Evolutionary conservation across 139 green algal genomes (phyloP).

Genomic region (Diplosphaera chodatii): DNA sequence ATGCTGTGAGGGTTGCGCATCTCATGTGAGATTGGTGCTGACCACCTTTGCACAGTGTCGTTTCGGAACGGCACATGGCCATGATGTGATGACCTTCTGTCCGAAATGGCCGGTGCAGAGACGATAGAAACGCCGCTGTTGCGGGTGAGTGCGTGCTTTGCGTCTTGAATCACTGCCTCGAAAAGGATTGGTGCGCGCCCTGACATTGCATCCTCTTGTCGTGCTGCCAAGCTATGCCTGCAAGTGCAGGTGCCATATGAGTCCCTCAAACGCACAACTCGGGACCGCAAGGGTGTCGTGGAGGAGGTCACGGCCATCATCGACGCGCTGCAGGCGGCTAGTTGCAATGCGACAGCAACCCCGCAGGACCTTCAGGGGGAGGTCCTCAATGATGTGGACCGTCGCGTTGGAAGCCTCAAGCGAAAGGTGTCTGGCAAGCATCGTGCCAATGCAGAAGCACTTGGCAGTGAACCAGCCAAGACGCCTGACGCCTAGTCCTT

Average conservation of each 20-base stretch:
- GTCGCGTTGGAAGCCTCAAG: conserved; percentile 59
- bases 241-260: conserved; percentile 67
- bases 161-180: too few relatives aligned
- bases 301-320: conserved; percentile 37
- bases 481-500: too few relatives aligned
- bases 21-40: too few relatives aligned
- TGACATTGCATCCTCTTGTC: background rate
- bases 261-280: conserved; percentile 59
- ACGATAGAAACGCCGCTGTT: conserved; percentile 14
- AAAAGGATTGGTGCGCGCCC: too few relatives aligned
- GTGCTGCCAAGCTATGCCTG: background rate
- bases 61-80: background rate
- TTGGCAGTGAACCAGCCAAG: too few relatives aligned
- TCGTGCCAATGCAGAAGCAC: too few relatives aligned
- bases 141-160: too few relatives aligned
- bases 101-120: background rate
- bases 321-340: conserved; percentile 1
- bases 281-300: conserved; percentile 71
- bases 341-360: background rate
- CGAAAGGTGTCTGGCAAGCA: conserved; percentile 57
- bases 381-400: conserved; percentile 33
- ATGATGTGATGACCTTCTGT: background rate
- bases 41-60: too few relatives aligned
- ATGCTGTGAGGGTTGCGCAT: too few relatives aligned
- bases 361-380: conserved; percentile 14